Base-by-base conservation (phyloP, 768 basidiomycete genomes). In the Lactarius indigo region DNA sequence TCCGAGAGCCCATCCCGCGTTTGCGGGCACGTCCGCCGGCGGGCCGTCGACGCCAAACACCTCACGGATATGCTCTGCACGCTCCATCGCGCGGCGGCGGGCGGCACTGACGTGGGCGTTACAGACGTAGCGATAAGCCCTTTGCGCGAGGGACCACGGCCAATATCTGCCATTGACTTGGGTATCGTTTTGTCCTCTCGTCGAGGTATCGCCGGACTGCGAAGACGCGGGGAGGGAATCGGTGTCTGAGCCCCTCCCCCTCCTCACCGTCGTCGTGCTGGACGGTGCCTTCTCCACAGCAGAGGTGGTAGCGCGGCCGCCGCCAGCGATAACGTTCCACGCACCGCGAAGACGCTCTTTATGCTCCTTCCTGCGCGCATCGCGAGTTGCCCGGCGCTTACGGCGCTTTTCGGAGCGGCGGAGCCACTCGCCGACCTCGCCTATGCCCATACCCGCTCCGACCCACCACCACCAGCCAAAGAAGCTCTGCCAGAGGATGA, bases 391-490 rank as follows among this genome's bases (percentile, higher is more conserved):
- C 23, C 83, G 80, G 64, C 84, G 80, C 31, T 76, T 73, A 63
- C 85, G 81, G 13, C 84, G 80, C 72, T 87, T 88, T 68, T 84
- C 85, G 71, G 85, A 77, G 42, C 76, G 73, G 33, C 72, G 59
- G 56, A 89, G 75, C 63, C 86, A 81, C 64, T 91, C 84, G 71
- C 91, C 87, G 58, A 92, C 81, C 69, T 90, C 89, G 33, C 84
- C 82, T 3, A 88, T 83, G 10, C 89, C 91, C 81, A 90, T 92
- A 6, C 94, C 91, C 2, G 90, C 87, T n/a, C 95, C 95, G 17
- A 94, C 94, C 94, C 94, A 98, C 95, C 95, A 98, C 95, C 95
- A 98, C 93, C 94, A 98, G 0, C 92, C 94, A 26, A 97, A 77
- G 77, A 96, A 96, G 76, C 87, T 93, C 81, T 99, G 97, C 97